Evolutionary conservation across 345 rosid species (phyloP).

Genomic region (Eucalyptus tenuipes): DNA sequence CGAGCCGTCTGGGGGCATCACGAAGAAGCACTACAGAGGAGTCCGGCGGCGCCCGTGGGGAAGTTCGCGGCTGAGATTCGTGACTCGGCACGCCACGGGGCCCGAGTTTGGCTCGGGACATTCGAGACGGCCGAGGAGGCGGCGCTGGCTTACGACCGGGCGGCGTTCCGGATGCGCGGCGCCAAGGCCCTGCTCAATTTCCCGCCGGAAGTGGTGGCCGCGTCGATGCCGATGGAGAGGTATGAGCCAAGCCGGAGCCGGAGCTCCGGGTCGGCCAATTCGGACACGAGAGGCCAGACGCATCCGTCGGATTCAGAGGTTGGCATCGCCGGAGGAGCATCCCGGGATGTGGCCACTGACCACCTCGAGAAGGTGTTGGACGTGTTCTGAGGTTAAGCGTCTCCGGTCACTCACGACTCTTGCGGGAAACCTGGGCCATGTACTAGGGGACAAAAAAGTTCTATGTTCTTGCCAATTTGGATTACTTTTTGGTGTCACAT

Average conservation of each 20-base stretch:
- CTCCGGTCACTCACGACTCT: background rate
- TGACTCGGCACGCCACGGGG: conserved; percentile 32
- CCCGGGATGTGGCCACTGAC: background rate
- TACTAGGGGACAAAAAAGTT: background rate
- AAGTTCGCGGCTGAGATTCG: conserved; percentile 60
- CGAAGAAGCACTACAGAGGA: conserved; percentile 47
- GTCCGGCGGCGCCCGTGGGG: conserved; percentile 65
- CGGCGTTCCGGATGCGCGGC: conserved; percentile 56
- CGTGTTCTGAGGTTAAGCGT: background rate
- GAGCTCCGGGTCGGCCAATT: background rate
- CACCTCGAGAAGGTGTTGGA: background rate
- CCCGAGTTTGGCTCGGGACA: conserved; percentile 51
- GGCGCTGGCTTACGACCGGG: conserved; percentile 53
- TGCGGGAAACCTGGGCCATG: background rate
- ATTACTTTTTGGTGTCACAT: background rate
- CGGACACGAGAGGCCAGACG: background rate
- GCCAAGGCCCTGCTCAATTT: conserved; percentile 59
- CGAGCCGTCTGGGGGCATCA: conserved; percentile 8
- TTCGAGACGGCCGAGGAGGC: conserved; percentile 52
- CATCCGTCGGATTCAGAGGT: background rate
- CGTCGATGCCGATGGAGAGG: background rate
- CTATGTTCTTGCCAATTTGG: background rate
- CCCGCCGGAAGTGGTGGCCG: conserved; percentile 17
- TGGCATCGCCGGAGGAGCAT: background rate
- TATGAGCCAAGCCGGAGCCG: background rate